Conservation (phyloP, 495 filamentous ascomycete genomes). For the Neurospora sp. region DNA sequence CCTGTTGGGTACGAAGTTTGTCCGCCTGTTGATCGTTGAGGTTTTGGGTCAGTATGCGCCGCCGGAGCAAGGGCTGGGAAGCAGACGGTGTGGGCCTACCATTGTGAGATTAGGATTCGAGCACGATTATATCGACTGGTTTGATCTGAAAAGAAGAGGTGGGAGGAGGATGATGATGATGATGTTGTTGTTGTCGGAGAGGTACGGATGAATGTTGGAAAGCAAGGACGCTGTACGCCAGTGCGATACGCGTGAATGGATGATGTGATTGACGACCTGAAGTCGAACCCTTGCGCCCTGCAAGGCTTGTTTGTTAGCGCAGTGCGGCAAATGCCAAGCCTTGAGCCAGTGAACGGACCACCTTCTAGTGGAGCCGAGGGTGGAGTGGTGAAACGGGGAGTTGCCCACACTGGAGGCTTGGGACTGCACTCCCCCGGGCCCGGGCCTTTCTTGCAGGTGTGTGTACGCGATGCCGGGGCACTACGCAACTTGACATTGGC, state of each 20-base stretch:
- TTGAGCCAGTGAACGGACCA: not conserved
- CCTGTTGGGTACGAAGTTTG: constrained; percentile 94
- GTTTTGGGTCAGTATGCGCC: not conserved
- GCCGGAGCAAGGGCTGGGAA: not conserved
- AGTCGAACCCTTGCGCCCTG: not conserved
- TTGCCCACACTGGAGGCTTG: not conserved
- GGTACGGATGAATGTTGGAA: not conserved
- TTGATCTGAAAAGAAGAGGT: not conserved
- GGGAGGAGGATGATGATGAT: not conserved
- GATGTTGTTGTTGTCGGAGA: not conserved
- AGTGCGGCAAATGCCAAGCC: not conserved
- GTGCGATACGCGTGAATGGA: not conserved
- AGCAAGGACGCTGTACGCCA: not conserved
- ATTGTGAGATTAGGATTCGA: not conserved
- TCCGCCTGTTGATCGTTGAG: constrained; percentile 52
- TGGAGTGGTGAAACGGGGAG: not conserved
- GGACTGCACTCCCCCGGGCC: not conserved
- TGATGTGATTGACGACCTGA: not conserved
- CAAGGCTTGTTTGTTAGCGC: not conserved
- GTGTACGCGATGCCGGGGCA: not conserved
- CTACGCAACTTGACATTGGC: not conserved
- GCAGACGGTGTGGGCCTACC: not conserved
- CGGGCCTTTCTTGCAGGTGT: not conserved
- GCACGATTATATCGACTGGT: not conserved
- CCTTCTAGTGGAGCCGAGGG: not conserved